Conservation (phyloP, 1,139 yeast species). For the Geotrichum fermentans region DNA sequence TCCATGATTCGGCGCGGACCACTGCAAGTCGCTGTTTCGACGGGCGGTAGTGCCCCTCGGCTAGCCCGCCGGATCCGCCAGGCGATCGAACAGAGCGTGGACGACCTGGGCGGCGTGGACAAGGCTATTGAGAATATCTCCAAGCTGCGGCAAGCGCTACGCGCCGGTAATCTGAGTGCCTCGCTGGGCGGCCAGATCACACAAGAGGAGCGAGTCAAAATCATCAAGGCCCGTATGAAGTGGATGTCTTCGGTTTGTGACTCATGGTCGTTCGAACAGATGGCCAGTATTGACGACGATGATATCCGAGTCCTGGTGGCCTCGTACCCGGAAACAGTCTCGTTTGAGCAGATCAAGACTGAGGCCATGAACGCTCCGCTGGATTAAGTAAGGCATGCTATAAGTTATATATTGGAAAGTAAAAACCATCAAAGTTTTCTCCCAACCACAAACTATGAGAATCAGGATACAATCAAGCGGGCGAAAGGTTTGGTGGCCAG, state of each 20-base stretch:
- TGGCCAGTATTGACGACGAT: constrained; percentile 44
- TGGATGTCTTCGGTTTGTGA: constrained; percentile 71
- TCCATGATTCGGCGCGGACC: constrained; percentile 73
- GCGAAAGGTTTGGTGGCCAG: constrained; percentile 14
- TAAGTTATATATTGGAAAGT: neutral
- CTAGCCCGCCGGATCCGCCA: constrained; percentile 63
- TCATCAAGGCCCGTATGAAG: constrained; percentile 61
- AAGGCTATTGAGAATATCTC: constrained; percentile 64
- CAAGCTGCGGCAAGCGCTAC: constrained; percentile 48
- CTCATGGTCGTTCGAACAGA: constrained; percentile 51
- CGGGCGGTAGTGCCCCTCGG: constrained; percentile 80
- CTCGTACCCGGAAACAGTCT: constrained; percentile 25
- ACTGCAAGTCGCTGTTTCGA: constrained; percentile 74
- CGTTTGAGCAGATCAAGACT: constrained; percentile 13
- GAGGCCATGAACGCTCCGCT: constrained; percentile 15
- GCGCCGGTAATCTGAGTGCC: constrained; percentile 32
- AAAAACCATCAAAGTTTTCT: too few relatives aligned
- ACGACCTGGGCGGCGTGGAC: constrained; percentile 34
- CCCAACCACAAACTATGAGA: constrained; percentile 10
- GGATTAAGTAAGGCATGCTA: constrained; percentile 4
- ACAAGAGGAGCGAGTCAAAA: constrained; percentile 34
- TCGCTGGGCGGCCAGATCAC: constrained; percentile 45
- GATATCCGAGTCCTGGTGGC: constrained; percentile 31
- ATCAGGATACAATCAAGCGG: constrained; percentile 1
- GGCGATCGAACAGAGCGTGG: constrained; percentile 45